These are phyloP conservation scores for Talaromyces nanjingensis DNA, from an alignment of 495 filamentous ascomycete species.

Conservation along the genomic window DNA sequence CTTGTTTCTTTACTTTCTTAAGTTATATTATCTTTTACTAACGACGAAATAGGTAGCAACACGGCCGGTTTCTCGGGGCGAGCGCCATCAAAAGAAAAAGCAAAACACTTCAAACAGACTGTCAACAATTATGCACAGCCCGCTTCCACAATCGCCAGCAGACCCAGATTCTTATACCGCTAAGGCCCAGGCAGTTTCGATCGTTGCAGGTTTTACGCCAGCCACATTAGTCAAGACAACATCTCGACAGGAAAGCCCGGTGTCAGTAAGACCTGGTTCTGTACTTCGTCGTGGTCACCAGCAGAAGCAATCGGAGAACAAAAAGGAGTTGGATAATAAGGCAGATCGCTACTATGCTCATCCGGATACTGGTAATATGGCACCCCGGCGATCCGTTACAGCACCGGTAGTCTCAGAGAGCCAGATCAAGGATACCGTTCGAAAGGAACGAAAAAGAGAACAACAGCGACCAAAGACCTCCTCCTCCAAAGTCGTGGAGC, in stretches of 20 bases:
- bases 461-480: not conserved
- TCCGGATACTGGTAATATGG: not conserved
- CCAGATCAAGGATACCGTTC: not conserved
- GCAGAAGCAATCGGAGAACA: not conserved
- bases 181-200: not conserved
- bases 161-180: not conserved
- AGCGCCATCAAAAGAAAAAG: not conserved
- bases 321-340: not conserved
- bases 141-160: not conserved
- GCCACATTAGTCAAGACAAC: not conserved
- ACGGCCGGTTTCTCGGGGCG: not conserved
- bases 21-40: not conserved
- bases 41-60: not conserved
- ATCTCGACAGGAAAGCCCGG: not conserved
- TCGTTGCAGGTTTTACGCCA: not conserved
- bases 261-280: not conserved
- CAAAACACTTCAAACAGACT: not conserved
- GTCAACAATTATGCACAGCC: not conserved
- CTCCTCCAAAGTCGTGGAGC: not conserved
- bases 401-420: not conserved
- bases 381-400: slow-evolving; percentile 2
- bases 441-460: not conserved
- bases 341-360: not conserved
- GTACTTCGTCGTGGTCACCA: not conserved
- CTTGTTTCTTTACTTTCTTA: not conserved